A percentile compares a stretch with the other conserved stretches of the same genome.
phyloP scores from a whole-genome alignment of 2,329 filamentous ascomycete species.

The Hymenoscyphus linearis region DNA sequence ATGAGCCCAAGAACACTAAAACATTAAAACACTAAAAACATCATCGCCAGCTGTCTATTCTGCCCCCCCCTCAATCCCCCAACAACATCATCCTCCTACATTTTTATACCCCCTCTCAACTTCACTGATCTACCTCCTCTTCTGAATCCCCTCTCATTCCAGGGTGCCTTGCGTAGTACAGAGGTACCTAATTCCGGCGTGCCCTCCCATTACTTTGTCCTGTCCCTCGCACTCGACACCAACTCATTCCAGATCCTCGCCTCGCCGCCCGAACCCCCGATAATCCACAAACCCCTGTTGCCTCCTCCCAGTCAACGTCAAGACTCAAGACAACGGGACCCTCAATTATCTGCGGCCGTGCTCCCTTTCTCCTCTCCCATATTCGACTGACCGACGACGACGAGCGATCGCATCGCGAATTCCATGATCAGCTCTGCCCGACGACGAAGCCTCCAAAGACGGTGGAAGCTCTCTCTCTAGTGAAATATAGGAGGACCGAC shows the following conservation, averaged over 20 bases:
- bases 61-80: neutral
- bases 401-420: conserved; percentile 23
- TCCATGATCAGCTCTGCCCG: conserved; percentile 24
- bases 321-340: neutral
- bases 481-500: conserved; percentile 16
- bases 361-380: neutral
- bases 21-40: no score
- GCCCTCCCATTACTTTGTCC: neutral
- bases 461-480: conserved; percentile 20
- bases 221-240: neutral
- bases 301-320: neutral
- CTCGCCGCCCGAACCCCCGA: neutral
- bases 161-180: neutral
- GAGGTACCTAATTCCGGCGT: no score
- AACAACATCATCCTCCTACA: neutral
- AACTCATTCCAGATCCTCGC: neutral
- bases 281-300: neutral
- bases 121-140: no score
- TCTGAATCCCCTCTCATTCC: neutral
- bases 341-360: conserved; percentile 17
- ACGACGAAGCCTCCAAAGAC: conserved; percentile 16
- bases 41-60: neutral
- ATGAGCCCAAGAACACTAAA: no score
- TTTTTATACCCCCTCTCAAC: neutral
- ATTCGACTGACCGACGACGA: conserved; percentile 11